Percentiles rank a stretch among this genome's conserved stretches.
phyloP scores from a whole-genome alignment of 2,329 filamentous ascomycete species.

The Botrytis paeoniae region DNA sequence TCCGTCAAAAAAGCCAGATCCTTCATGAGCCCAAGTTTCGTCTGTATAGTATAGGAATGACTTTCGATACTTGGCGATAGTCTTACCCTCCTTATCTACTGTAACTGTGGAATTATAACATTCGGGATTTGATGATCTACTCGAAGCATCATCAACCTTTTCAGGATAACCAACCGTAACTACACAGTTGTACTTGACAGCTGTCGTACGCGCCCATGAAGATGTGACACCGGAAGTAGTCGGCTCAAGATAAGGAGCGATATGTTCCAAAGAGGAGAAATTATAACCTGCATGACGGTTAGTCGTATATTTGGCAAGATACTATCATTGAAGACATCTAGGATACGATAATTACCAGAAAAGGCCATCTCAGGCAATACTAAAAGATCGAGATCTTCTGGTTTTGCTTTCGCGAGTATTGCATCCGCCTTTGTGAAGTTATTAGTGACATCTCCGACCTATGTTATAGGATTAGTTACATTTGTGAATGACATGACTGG shows the following conservation, averaged over 20 bases:
- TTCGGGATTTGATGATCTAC: slow-evolving; percentile 50
- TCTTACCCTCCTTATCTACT: slow-evolving; percentile 58
- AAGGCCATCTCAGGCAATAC: slow-evolving; percentile 77
- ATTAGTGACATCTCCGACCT: slow-evolving; percentile 65
- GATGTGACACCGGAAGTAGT: slow-evolving; percentile 64
- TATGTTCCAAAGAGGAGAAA: slow-evolving; percentile 66
- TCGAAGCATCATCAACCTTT: slow-evolving; percentile 50
- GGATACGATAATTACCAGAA: slow-evolving; percentile 48
- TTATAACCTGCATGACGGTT: slow-evolving; percentile 56
- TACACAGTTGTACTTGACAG: slow-evolving; percentile 62
- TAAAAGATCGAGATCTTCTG: slow-evolving; percentile 62
- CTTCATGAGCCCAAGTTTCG: slow-evolving; percentile 60
- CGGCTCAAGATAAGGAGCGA: slow-evolving; percentile 66
- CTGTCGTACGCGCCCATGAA: slow-evolving; percentile 66
- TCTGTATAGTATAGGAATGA: slow-evolving; percentile 57
- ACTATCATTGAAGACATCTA: neutral
- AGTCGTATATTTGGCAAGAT: neutral
- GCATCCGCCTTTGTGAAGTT: slow-evolving; percentile 68
- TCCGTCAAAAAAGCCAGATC: slow-evolving; percentile 49
- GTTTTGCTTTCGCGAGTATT: slow-evolving; percentile 53
- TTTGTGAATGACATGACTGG: neutral
- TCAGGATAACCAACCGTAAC: slow-evolving; percentile 76
- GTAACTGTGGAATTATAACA: slow-evolving; percentile 56
- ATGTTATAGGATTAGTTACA: slow-evolving; percentile 24
- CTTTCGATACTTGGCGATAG: slow-evolving; percentile 59